Base-by-base conservation (phyloP, 768 basidiomycete species). In the Trametes villosa region DNA sequence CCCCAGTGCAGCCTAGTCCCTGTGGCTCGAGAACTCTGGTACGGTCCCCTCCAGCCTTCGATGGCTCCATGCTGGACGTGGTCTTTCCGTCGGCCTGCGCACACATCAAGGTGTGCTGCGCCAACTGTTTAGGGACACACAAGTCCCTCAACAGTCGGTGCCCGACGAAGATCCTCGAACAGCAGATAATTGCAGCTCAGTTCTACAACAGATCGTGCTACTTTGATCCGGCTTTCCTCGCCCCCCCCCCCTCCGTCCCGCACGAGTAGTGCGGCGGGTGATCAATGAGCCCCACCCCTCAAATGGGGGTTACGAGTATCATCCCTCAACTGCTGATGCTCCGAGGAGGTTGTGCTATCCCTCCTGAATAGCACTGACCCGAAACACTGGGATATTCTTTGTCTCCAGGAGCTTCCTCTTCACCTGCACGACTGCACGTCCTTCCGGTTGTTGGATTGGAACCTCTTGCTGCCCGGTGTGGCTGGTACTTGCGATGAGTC, bases 21-120 rank as follows among this genome's bases (percentile, higher is more conserved):
- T 53, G 38, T 42, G 40, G 38, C 36, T 29, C 12, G 51, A 53
- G 51, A 53, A 53, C 29, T 38, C 51, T 9, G 51, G 51, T 38
- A 53, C 51, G 40, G 40, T 53, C 38, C 26, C 51, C 40, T 40
- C 51, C 13, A 42, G 40, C 13, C 51, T 53, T 17, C 36, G 51
- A 11, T 53, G 51, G 51, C 51, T 53, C 34, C 51, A 53, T 29
- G 51, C 38, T 24, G 40, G 38, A 26, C 51, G 51, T 5, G 51
- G 51, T 17, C 36, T 22, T 9, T 53, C 51, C 20, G 9, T 38
- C 17, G 24, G 38, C 38, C 27, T 47, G 45, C 24, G 20, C 45
- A 22, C 45, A 47, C 45, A 47, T 47, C 27, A 47, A 47, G 45
- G 45, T 47, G 45, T 22, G 27, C 26, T 47, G 45, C 45, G 45